Evolutionary conservation across 2,329 filamentous ascomycete genomes (phyloP), one percentile per base, ranked within the genome.

Genomic region (Xylaria sp.): DNA sequence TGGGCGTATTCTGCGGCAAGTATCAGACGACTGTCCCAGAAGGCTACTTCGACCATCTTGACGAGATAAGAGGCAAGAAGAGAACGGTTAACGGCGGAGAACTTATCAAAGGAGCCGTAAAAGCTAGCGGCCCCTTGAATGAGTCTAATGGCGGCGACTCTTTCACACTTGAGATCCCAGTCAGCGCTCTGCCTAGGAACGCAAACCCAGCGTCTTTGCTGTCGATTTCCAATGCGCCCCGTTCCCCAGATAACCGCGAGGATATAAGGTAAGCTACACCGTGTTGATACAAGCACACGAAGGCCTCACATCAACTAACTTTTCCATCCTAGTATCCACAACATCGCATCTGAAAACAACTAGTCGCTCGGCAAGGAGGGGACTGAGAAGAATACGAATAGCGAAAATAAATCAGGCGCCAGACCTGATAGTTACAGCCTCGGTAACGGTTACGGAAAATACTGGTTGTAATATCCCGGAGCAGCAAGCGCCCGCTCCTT

Each of bases 1-100:
- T 97, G 2, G 94, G 95, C 62, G 94, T 98, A 8, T 98, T 98
- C 82, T 93, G 90, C 76, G 95, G 95, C 54, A 89, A 90, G 71
- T 98, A 98, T 80, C 85, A 93, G 69, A 98, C 95, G 0, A 89
- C 89, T 0, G 92, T 98, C 1, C 88, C 91, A 1, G 86, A 90
- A 6, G 90, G 87, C 45, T 98, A 98, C 81, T 96, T 98, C 73
- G 89, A 93, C 72, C 92, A 93, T 75, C 84, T 97, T 4, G 90
- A 93, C 80, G 83, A 86, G 67, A 81, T 94, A 19, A 86, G 93
- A 61, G 92, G 91, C 55, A 90, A 93, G 79, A 90, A 88, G 70
- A 84, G 86, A 70, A 92, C 92, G 80, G 55, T 65, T 7, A 27
- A 66, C 1, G 53, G 59, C 8, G 65, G 68, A n/a, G 61, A 54